Conservation (phyloP, 805 yeast genomes). For the Huiozyma naganishii region DNA sequence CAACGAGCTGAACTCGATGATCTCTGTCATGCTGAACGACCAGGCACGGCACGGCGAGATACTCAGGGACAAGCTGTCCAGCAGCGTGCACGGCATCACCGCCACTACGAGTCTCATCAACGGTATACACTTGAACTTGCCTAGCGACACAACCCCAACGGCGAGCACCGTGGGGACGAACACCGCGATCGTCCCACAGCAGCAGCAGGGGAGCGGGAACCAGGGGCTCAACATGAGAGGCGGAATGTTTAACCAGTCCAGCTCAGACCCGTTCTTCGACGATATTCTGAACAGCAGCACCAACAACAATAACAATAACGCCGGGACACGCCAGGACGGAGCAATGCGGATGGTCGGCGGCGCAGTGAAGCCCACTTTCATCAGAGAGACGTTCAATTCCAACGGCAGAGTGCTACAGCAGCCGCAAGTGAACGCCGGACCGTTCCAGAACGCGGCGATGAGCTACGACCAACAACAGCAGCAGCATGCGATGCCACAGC, state of each 20-base stretch:
- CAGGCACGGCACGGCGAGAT: slow-evolving; percentile 22
- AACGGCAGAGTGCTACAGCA: background rate
- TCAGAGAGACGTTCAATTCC: background rate
- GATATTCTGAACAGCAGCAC: background rate
- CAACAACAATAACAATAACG: background rate
- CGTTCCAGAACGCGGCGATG: background rate
- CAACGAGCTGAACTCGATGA: slow-evolving; percentile 16
- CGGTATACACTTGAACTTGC: background rate
- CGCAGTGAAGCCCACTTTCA: slow-evolving; percentile 1
- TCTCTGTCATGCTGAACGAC: slow-evolving; percentile 20
- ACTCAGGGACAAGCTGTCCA: slow-evolving; percentile 17
- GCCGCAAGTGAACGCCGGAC: background rate
- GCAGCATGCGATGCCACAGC: background rate
- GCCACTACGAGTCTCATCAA: slow-evolving; percentile 6
- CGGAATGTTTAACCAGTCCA: background rate
- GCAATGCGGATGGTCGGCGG: no score
- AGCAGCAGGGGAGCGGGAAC: no score
- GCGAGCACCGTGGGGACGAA: no score
- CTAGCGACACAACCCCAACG: background rate
- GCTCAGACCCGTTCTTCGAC: background rate
- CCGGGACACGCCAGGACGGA: background rate
- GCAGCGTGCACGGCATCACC: slow-evolving; percentile 16
- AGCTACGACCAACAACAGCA: background rate
- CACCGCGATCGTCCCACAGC: no score
- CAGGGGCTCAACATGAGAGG: background rate